These are phyloP conservation scores for Globisporangium mamillatum DNA, from an alignment of 352 stramenopile genomes.

Conservation along the genomic window DNA sequence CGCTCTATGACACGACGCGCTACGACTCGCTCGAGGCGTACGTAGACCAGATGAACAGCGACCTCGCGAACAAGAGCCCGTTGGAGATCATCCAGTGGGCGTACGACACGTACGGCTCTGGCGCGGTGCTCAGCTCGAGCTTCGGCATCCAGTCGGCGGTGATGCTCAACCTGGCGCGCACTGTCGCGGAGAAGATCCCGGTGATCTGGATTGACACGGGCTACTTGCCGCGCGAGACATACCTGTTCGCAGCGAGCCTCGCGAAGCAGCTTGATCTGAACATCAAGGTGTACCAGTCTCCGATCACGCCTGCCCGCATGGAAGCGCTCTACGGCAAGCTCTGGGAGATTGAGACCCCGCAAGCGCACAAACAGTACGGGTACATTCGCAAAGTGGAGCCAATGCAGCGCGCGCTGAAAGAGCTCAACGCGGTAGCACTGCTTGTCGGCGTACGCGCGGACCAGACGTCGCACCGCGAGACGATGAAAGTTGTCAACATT, in stretches of 20 bases:
- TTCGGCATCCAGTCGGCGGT: slow-evolving; percentile 87
- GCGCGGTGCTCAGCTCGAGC: slow-evolving; percentile 75
- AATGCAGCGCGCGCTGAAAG: slow-evolving; percentile 68
- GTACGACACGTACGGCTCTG: slow-evolving; percentile 60
- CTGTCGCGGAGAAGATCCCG: slow-evolving; percentile 49
- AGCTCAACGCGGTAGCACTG: slow-evolving; percentile 59
- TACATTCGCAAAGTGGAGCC: slow-evolving; percentile 86
- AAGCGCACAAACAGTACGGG: slow-evolving; percentile 78
- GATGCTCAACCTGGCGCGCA: slow-evolving; percentile 75
- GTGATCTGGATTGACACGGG: slow-evolving; percentile 86
- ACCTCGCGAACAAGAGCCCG: slow-evolving; percentile 49
- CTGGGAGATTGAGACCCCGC: slow-evolving; percentile 62
- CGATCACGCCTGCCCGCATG: slow-evolving; percentile 75
- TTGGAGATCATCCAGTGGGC: slow-evolving; percentile 71
- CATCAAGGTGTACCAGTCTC: slow-evolving; percentile 74
- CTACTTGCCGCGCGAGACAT: slow-evolving; percentile 82
- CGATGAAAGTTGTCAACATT: slow-evolving; percentile 73
- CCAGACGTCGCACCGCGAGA: slow-evolving; percentile 69
- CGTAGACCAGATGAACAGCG: slow-evolving; percentile 59
- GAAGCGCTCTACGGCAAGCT: slow-evolving; percentile 86
- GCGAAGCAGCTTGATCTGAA: slow-evolving; percentile 65
- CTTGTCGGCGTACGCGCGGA: slow-evolving; percentile 78
- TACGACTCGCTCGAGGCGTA: slow-evolving; percentile 65
- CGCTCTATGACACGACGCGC: slow-evolving; percentile 31
- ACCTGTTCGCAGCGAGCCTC: slow-evolving; percentile 72